Evolutionary conservation across 805 yeast species (phyloP), one percentile per base, ranked within the genome.

Genomic region (Kockiozyma suomiensis): DNA sequence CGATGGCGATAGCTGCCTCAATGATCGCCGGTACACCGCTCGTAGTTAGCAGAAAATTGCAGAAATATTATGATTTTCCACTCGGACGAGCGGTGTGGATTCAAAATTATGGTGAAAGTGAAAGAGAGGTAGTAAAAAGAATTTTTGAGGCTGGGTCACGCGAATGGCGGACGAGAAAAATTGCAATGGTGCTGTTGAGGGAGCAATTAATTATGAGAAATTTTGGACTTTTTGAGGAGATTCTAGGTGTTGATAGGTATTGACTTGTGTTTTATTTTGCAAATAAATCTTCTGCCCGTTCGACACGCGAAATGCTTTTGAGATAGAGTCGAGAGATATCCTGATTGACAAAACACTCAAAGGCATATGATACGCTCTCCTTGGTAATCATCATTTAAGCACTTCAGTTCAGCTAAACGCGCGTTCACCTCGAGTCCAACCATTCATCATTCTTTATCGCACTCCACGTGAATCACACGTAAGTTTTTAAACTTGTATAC

Each of bases 21-120:
- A 33, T 61, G 3, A 61, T 52, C 35, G 51, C 65, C 17, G 58
- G 65, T 17, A 52, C 62, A n/a, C 65, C 65, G 4, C 30, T 32
- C 4, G 32, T 61, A 41, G 40, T 50, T 7, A 38, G 55, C 17
- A 33, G 19, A 10, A 19, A 52, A 30, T 37, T 61, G 42, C 42
- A 46, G 17, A 25, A 2, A 10, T 58, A 58, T 5, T 52, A 61
- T 33, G 43, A 35, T 6, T 50, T 50, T 15, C 28, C 58, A 10
- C 54, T 55, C 2, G n/a, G 40, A 10, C 45, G 30, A 10, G 61
- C 56, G 15, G 53, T 50, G 7, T 61, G 65, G 65, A 13, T 58
- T n/a, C 58, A 61, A 17, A 40, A 42, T 12, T 52, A 54, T 21
- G 30, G 23, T 45, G 65, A 61, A 42, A 52, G 59, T 12, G 65